These are phyloP conservation scores for Rhizophora mangle DNA, from an alignment of 345 rosid species.

Conservation along the genomic window DNA sequence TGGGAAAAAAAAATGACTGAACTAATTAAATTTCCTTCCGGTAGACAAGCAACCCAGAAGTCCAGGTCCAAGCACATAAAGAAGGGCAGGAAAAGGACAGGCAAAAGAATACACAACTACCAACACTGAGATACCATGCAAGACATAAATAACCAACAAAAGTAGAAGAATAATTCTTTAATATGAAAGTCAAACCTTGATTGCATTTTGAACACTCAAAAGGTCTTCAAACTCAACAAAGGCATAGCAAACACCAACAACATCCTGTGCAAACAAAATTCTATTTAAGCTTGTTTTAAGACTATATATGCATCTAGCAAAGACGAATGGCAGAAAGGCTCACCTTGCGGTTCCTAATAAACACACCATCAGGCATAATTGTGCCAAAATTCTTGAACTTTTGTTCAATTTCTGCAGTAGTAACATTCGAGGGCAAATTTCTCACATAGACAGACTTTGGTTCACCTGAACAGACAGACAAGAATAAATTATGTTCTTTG, in stretches of 20 bases:
- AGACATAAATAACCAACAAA: neutral
- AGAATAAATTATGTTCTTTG: constrained; percentile 15
- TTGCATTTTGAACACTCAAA: constrained; percentile 79
- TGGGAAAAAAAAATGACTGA: too few species aligned
- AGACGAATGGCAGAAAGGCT: neutral
- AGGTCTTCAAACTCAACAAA: constrained; percentile 97
- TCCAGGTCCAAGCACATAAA: too few species aligned
- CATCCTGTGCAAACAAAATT: constrained; percentile 54
- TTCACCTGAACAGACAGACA: constrained; percentile 54
- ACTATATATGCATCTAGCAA: neutral
- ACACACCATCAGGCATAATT: constrained; percentile 86
- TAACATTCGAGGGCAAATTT: constrained; percentile 79
- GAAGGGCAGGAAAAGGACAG: too few species aligned
- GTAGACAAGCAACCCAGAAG: too few species aligned
- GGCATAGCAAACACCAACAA: constrained; percentile 86
- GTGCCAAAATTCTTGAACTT: constrained; percentile 81
- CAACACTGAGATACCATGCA: neutral
- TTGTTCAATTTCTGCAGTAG: constrained; percentile 76
- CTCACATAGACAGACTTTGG: constrained; percentile 89
- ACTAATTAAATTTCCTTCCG: too few species aligned
- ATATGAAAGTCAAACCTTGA: constrained; percentile 51
- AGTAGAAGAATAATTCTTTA: neutral
- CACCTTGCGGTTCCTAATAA: constrained; percentile 87
- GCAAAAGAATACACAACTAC: neutral
- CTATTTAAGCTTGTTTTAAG: constrained; percentile 18